Base-by-base conservation (phyloP, 2,329 filamentous ascomycete species). In the Xylaria sp. region DNA sequence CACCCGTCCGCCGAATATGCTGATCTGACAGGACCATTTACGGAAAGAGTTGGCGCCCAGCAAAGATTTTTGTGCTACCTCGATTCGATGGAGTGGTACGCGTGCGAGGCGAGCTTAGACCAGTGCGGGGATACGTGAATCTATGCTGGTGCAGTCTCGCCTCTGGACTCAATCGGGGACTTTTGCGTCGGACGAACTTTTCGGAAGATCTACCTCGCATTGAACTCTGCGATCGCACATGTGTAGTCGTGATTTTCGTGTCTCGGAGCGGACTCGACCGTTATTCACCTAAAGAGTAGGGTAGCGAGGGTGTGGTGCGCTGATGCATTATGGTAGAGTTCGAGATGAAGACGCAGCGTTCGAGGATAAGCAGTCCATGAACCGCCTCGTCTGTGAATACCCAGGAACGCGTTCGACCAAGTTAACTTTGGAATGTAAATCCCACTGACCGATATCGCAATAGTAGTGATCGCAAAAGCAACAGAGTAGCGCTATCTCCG, bases 61-160 rank as follows among this genome's bases (percentile, higher is more conserved):
- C 63, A 72, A 65, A 68, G 66, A 7, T 57, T 39, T 62, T 46
- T 57, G 64, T 62, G 43, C 55, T 62, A 55, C 58, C 43, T 67
- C 52, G 41, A 51, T 23, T 63, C 58, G 51, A 54, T 67, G 68
- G 66, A 64, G 73, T 76, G 13, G 67, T 57, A 76, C 74, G 57
- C 58, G 72, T 74, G 71, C 61, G 51, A 74, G 67, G 65, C 64
- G 67, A 73, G 66, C 57, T 71, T 61, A 60, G 36, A 55, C 56
- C 63, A 64, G 48, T 20, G 68, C 65, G 61, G 65, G 66, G 67
- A 64, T 65, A 67, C 55, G 57, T 46, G 5, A 48, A 41, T 64
- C 58, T 68, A 61, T 59, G 28, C 64, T 62, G 33, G 36, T 62
- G 54, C 49, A 31, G 49, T 69, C 52, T 62, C 12, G 20, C 36